These are phyloP conservation scores for Turnera subulata DNA, from an alignment of 345 rosid genomes.

Conservation along the genomic window DNA sequence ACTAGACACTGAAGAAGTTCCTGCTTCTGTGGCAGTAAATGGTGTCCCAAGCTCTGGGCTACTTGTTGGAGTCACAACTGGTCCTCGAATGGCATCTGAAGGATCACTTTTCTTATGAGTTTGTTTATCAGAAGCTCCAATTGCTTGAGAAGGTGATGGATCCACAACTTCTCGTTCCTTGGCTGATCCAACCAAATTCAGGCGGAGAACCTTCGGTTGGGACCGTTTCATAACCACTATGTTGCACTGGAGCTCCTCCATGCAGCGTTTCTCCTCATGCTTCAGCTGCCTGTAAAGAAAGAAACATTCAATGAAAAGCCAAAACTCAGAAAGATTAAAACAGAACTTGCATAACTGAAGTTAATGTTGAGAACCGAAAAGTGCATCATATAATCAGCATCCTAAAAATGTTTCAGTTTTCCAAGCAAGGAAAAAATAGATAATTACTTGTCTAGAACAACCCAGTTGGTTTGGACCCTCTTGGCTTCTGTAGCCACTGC, in stretches of 20 bases:
- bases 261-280: constrained; percentile 80
- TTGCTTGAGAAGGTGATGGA: constrained; percentile 35
- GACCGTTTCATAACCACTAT: constrained; percentile 93
- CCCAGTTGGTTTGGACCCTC: constrained; percentile 77
- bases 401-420: constrained; percentile 8
- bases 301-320: not conserved
- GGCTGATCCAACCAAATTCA: constrained; percentile 80
- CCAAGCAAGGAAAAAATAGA: not conserved
- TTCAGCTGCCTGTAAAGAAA: constrained; percentile 65
- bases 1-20: constrained; percentile 92
- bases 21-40: constrained; percentile 91
- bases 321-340: not conserved
- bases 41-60: constrained; percentile 99
- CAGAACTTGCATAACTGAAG: not conserved
- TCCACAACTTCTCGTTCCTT: constrained; percentile 43
- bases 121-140: constrained; percentile 46
- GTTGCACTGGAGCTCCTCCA: constrained; percentile 96
- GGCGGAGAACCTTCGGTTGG: constrained; percentile 86
- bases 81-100: constrained; percentile 55
- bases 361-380: not conserved
- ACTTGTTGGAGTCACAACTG: constrained; percentile 79
- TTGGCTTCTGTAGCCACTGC: constrained; percentile 86
- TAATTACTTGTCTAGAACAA: constrained; percentile 89
- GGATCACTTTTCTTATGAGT: constrained; percentile 38
- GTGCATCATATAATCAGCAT: not conserved